Conservation (phyloP, 805 yeast species). For the Pichia nanzhaoensis region DNA sequence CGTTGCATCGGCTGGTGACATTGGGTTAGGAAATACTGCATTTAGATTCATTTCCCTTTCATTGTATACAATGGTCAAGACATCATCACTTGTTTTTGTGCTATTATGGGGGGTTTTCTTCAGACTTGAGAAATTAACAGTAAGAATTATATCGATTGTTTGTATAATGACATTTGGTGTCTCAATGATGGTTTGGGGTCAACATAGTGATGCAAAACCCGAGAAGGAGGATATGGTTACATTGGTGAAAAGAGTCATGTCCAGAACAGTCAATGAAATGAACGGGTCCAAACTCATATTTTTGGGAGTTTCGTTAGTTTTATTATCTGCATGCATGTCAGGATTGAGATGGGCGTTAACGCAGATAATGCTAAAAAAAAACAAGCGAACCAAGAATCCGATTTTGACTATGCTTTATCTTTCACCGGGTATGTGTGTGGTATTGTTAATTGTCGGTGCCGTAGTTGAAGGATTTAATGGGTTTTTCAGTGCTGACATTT, state of each 20-base stretch:
- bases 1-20: slow-evolving; percentile 83
- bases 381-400: slow-evolving; percentile 61
- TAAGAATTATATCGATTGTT: slow-evolving; percentile 65
- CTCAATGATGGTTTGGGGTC: slow-evolving; percentile 71
- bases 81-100: slow-evolving; percentile 84
- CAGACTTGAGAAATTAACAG: slow-evolving; percentile 65
- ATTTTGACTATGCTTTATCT: slow-evolving; percentile 76
- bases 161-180: slow-evolving; percentile 78
- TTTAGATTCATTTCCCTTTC: slow-evolving; percentile 73
- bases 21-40: slow-evolving; percentile 86
- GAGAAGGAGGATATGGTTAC: background rate
- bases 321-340: slow-evolving; percentile 71
- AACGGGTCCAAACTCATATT: slow-evolving; percentile 16
- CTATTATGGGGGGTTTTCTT: slow-evolving; percentile 80
- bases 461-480: slow-evolving; percentile 59
- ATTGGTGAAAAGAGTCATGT: too few species aligned
- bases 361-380: slow-evolving; percentile 65
- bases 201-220: slow-evolving; percentile 23
- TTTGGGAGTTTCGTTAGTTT: slow-evolving; percentile 67
- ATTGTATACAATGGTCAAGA: slow-evolving; percentile 88
- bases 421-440: slow-evolving; percentile 74
- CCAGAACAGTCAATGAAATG: background rate
- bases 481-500: slow-evolving; percentile 50
- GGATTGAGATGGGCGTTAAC: slow-evolving; percentile 96
- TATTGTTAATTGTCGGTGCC: slow-evolving; percentile 56